Evolutionary conservation across 2,329 filamentous ascomycete species (phyloP), one percentile per base, ranked within the genome.

Genomic region (Monosporascus sp.): DNA sequence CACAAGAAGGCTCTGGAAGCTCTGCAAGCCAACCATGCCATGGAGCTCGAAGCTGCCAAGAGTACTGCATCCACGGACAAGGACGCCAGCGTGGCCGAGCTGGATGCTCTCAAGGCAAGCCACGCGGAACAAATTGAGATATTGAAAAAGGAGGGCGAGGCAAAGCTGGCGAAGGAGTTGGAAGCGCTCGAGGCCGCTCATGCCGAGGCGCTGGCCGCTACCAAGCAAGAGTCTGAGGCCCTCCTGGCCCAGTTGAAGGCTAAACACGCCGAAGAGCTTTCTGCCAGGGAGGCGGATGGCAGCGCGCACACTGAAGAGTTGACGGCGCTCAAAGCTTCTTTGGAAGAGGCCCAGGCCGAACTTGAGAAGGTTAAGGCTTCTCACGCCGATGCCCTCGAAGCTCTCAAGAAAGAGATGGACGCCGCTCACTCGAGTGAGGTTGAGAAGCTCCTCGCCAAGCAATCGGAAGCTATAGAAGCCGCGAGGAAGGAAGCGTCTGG

Each of bases 41-140:
- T 84, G 70, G 81, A 81, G 62, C 64, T 86, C 9, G 80, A 84
- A 66, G 69, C 69, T 37, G 79, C 80, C 50, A 81, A 82, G 72
- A 78, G 75, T 51, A 72, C 70, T 48, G 74, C 76, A 17, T 75
- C 76, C 40, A 72, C 77, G 20, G 78, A 80, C 50, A 71, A 74
- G 55, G 74, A 80, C 31, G 67, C 75, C 24, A 75, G 79, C 47
- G 57, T 77, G 7, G 68, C 70, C 28, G 78, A 83, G 60, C 67
- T 85, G 2, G 76, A 84, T 40, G 63, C 75, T 8, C 68, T 85
- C 26, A 81, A 83, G 64, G 72, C 74, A 17, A 78, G 67, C 58
- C 81, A 85, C 58, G 76, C 77, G 2, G 72, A 79, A 58, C 72
- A 81, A 56, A 67, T 80, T 2, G 72, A 75, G 52, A 63, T 72